These are phyloP conservation scores for Blastomyces silverae DNA, from an alignment of 2,329 filamentous ascomycete species.

Conservation along the genomic window DNA sequence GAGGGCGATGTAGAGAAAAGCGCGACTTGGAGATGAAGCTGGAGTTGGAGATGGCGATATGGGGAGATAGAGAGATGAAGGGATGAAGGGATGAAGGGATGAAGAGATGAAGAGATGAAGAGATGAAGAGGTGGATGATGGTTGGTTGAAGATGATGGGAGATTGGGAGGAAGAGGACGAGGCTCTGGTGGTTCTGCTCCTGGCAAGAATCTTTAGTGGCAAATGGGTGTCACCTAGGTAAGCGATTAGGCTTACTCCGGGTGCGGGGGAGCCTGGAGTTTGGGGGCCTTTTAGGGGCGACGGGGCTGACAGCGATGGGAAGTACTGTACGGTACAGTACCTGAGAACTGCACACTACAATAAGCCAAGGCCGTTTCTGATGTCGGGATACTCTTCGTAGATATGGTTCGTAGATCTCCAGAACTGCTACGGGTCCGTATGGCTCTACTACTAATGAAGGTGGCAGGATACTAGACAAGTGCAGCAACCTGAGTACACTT, in stretches of 20 bases:
- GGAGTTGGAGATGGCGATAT: neutral
- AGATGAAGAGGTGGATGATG: neutral
- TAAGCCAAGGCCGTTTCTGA: too few relatives aligned
- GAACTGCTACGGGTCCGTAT: neutral
- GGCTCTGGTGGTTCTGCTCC: neutral
- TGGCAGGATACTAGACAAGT: neutral
- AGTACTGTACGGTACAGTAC: too few relatives aligned
- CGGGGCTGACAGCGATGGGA: neutral
- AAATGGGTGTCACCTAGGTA: neutral
- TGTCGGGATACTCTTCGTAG: too few relatives aligned
- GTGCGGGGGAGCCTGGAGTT: neutral
- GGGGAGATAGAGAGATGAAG: neutral
- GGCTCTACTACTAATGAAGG: neutral
- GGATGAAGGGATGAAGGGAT: neutral
- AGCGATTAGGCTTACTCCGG: neutral
- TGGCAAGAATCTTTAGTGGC: neutral
- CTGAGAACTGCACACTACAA: too few relatives aligned
- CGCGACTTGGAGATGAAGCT: neutral
- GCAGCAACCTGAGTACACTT: too few relatives aligned
- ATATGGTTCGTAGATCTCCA: neutral
- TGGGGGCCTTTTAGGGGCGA: neutral
- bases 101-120: neutral
- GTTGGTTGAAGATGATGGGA: neutral
- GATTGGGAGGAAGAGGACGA: neutral
- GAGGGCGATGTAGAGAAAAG: neutral